Base-by-base conservation (phyloP, 1,284 basidiomycete genomes). In the Inonotus obliquus region DNA sequence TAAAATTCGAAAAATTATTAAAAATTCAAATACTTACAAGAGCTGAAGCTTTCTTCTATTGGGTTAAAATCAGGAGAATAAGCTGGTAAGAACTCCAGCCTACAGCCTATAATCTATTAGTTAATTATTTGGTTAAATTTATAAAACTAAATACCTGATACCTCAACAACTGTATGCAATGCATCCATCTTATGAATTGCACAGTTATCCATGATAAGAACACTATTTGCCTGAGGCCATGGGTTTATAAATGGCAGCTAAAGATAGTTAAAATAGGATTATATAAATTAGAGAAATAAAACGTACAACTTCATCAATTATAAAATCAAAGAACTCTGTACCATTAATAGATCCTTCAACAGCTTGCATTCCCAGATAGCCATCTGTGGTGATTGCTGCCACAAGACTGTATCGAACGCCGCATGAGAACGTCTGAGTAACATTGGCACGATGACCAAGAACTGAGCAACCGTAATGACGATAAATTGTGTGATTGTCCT, bases 371-470 rank as follows among this genome's bases (percentile, higher is more conserved):
- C 37, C 23, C 68, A 38, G 11, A 74, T 69, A 10, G 72, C 74
- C 58, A 69, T 65, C 4, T 71, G 63, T 10, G 9, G 67, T 66
- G 7, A 76, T 53, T 41, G 74, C 73, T 45, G 74, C 73, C 1
- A 75, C 67, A 23, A 76, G 65, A 14, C 73, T 75, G 57, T 71
- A 76, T 41, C 73, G 75, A 57, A 29, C 29, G 21, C 13, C 68
- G 64, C 44, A 65, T 63, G 6, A 66, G 59, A 19, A 71, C 73
- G 10, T 65, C 56, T 6, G 68, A 65, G 52, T 75, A 70, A 57
- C 66, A 68, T 9, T 68, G 56, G 59, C 68, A 49, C 27, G 21
- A 2, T 21, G 21, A 23, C 48, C n/a, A 49, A 49, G 2, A 49
- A 49, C 48, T 25, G 48, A 49, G 21, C 21, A n/a, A 13, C 48